phyloP scores from a whole-genome alignment of 805 yeast species.

The Kregervanrija fluxuum region DNA sequence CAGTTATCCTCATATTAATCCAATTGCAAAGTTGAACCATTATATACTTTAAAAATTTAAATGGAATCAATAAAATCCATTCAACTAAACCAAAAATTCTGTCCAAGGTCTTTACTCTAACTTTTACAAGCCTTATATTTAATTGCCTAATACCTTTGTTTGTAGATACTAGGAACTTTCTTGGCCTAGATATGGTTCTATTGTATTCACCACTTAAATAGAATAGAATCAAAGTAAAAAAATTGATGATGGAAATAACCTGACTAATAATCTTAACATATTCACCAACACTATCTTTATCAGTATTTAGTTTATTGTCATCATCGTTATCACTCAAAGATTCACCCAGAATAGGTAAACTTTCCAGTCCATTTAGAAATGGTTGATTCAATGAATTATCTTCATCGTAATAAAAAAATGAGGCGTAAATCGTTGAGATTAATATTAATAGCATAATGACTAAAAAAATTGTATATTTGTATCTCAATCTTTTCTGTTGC shows the following conservation, averaged over 20 bases:
- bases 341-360: too few relatives aligned
- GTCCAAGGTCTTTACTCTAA: slow-evolving; percentile 24
- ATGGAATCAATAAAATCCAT: neutral
- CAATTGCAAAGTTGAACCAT: too few relatives aligned
- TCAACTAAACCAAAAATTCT: slow-evolving; percentile 7
- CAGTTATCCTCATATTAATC: too few relatives aligned
- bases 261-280: slow-evolving; percentile 36
- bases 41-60: too few relatives aligned
- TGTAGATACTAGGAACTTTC: slow-evolving; percentile 71
- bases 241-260: slow-evolving; percentile 51
- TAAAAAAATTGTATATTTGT: slow-evolving; percentile 53
- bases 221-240: slow-evolving; percentile 67
- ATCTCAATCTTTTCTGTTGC: slow-evolving; percentile 60
- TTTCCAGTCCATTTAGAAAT: too few relatives aligned
- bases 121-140: slow-evolving; percentile 69
- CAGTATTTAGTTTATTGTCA: too few relatives aligned
- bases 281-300: slow-evolving; percentile 10
- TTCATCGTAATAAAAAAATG: slow-evolving; percentile 18
- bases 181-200: slow-evolving; percentile 75
- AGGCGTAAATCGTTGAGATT: slow-evolving; percentile 29
- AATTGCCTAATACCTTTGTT: slow-evolving; percentile 85
- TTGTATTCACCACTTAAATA: slow-evolving; percentile 86
- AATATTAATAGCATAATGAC: slow-evolving; percentile 34
- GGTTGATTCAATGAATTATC: too few relatives aligned
- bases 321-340: too few relatives aligned